Conservation (phyloP, 768 basidiomycete genomes). For the Mycena galopus region DNA sequence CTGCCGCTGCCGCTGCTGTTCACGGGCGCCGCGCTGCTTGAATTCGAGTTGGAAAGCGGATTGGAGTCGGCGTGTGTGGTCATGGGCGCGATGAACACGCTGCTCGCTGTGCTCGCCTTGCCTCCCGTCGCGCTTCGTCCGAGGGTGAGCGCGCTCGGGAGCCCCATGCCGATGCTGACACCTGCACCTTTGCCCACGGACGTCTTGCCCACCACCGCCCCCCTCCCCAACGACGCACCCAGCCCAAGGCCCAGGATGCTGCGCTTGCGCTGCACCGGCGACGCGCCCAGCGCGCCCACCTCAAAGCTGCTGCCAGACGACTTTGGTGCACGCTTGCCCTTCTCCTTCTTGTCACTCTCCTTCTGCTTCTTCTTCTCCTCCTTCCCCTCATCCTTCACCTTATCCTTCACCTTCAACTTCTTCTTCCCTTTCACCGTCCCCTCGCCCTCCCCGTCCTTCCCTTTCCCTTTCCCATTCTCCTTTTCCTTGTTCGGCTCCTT, state of each 20-base stretch:
- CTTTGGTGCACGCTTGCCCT: conserved; percentile 53
- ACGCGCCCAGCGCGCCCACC: conserved; percentile 65
- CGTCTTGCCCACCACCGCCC: conserved; percentile 10
- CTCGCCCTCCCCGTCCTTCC: conserved; percentile 53
- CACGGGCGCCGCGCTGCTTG: not conserved
- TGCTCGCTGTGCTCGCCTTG: conserved; percentile 46
- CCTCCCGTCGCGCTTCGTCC: conserved; percentile 27
- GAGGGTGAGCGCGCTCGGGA: conserved; percentile 34
- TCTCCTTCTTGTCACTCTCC: conserved; percentile 47
- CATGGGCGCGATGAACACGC: conserved; percentile 39
- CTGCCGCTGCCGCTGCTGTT: too few species aligned
- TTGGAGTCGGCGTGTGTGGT: not conserved
- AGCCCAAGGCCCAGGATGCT: conserved; percentile 63
- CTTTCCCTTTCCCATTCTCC: conserved; percentile 48
- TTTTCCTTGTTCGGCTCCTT: conserved; percentile 47
- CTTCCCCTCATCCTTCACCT: conserved; percentile 44
- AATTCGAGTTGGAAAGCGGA: not conserved
- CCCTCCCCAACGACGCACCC: conserved; percentile 21
- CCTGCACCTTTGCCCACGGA: conserved; percentile 21
- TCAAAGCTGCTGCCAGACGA: conserved; percentile 77
- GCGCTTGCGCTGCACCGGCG: conserved; percentile 68
- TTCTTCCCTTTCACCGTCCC: conserved; percentile 46
- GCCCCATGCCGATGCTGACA: conserved; percentile 30
- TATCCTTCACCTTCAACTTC: conserved; percentile 43
- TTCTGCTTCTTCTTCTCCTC: conserved; percentile 46